phyloP scores from a whole-genome alignment of 345 rosid species.

The Abelmoschus esculentus region DNA sequence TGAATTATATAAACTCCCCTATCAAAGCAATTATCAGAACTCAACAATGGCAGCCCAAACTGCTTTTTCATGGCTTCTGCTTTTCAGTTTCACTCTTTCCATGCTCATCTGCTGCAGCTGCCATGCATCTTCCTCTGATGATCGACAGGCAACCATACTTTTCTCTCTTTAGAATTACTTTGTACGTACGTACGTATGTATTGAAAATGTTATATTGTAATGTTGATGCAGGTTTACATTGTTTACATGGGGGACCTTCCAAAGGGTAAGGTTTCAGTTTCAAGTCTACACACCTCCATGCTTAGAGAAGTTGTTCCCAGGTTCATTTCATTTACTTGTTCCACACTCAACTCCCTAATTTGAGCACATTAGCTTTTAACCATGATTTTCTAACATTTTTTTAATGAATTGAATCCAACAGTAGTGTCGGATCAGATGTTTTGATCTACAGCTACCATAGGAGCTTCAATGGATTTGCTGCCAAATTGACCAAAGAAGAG shows the following conservation, averaged over 20 bases:
- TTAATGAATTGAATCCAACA: constrained; percentile 6
- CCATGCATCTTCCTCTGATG: constrained; percentile 13
- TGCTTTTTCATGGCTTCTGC: constrained; percentile 9
- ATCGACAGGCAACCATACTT: not conserved
- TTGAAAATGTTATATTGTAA: not conserved
- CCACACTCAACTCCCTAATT: too few species aligned
- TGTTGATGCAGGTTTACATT: constrained; percentile 5
- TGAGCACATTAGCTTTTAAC: not conserved
- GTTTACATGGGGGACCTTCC: constrained; percentile 50
- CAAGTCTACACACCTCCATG: constrained; percentile 29
- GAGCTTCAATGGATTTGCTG: constrained; percentile 53
- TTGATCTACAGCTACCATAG: constrained; percentile 35
- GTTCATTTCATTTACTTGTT: constrained; percentile 8
- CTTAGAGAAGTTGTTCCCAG: constrained; percentile 35
- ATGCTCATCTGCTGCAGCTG: not conserved
- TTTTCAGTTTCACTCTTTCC: not conserved
- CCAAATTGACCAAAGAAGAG: constrained; percentile 31
- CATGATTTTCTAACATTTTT: not conserved
- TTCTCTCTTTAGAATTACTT: too few species aligned
- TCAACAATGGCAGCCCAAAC: constrained; percentile 4
- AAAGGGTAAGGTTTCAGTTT: constrained; percentile 27
- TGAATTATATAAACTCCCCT: not conserved
- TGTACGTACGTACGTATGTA: too few species aligned
- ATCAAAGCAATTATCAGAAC: not conserved
- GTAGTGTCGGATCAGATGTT: constrained; percentile 25